These are phyloP conservation scores for Periconia sp. DNA, from an alignment of 2,329 filamentous ascomycete species.

Conservation along the genomic window DNA sequence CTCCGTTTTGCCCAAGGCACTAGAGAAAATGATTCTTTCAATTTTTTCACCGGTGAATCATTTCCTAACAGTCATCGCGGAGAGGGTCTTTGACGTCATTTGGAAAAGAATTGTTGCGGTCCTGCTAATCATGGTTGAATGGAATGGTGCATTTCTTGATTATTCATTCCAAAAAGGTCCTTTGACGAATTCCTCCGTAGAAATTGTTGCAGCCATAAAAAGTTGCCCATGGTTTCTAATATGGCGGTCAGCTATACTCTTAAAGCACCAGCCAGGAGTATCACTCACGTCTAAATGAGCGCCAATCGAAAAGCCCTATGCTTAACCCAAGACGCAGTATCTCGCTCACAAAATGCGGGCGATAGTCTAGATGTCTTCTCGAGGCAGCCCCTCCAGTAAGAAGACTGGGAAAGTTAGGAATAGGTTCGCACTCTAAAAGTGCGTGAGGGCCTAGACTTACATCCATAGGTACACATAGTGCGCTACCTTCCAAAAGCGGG, in stretches of 20 bases:
- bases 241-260: too few relatives aligned
- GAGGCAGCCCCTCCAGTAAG: constrained; percentile 16
- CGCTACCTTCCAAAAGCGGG: constrained; percentile 17
- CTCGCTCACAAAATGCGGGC: constrained; percentile 17
- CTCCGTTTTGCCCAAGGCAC: too few relatives aligned
- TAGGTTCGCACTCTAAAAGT: neutral
- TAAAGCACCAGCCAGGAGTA: too few relatives aligned
- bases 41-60: too few relatives aligned
- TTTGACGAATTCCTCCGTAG: constrained; percentile 2
- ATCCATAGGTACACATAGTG: constrained; percentile 22
- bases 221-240: constrained; percentile 17
- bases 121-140: too few relatives aligned
- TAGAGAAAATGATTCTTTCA: too few relatives aligned
- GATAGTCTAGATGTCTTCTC: constrained; percentile 6
- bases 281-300: constrained; percentile 11
- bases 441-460: constrained; percentile 5
- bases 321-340: constrained; percentile 16
- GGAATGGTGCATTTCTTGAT: too few relatives aligned
- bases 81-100: too few relatives aligned
- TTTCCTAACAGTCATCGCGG: too few relatives aligned
- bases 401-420: neutral
- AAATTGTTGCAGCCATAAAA: constrained; percentile 21
- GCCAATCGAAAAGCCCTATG: constrained; percentile 17
- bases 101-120: too few relatives aligned
- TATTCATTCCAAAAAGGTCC: too few relatives aligned